These are phyloP conservation scores for Xylariaceae sp. DNA, from an alignment of 2,329 filamentous ascomycete species.

Conservation along the genomic window DNA sequence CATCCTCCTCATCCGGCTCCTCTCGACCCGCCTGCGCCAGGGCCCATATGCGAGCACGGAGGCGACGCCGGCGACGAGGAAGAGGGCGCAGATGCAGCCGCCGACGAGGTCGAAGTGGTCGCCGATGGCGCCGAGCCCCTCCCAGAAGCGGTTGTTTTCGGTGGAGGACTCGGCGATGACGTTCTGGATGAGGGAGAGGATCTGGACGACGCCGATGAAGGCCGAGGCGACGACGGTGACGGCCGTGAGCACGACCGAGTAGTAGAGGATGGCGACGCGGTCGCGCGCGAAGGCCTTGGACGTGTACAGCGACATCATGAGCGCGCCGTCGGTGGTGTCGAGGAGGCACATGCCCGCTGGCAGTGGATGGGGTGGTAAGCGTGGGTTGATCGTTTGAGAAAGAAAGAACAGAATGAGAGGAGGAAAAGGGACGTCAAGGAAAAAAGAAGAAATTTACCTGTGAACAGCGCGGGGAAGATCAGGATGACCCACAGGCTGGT, in stretches of 20 bases:
- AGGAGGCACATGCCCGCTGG: constrained; percentile 87
- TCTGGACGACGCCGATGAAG: constrained; percentile 78
- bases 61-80: constrained; percentile 66
- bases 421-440: neutral
- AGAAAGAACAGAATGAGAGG: neutral
- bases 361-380: neutral
- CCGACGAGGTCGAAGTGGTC: constrained; percentile 84
- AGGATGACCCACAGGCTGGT: constrained; percentile 92
- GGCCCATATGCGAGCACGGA: constrained; percentile 71
- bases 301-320: constrained; percentile 93
- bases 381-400: neutral
- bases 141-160: constrained; percentile 82
- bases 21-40: constrained; percentile 55
- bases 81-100: constrained; percentile 77
- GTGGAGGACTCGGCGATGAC: constrained; percentile 66
- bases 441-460: constrained; percentile 41
- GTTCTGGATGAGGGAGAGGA: constrained; percentile 70
- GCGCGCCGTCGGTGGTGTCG: constrained; percentile 84
- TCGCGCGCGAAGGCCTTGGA: constrained; percentile 71
- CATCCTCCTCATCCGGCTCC: constrained; percentile 12
- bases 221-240: constrained; percentile 79
- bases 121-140: constrained; percentile 67
- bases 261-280: constrained; percentile 84
- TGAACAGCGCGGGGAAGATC: constrained; percentile 85
- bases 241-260: constrained; percentile 78